Base-by-base conservation (phyloP, 139 green algal genomes). In the Volvox africanus region DNA sequence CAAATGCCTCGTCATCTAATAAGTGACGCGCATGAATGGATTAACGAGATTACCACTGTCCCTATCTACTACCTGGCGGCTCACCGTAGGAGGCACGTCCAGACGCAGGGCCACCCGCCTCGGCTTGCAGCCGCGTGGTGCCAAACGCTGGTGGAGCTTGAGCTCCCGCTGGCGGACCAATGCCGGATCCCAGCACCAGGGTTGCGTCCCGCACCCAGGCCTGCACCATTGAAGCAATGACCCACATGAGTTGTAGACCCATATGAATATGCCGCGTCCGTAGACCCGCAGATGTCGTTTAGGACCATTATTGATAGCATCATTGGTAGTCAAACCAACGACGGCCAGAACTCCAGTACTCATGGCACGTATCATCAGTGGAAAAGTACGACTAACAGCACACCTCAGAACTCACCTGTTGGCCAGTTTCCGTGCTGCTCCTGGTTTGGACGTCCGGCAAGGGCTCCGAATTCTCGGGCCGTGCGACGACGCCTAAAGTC, bases 121-220 rank as follows among this genome's bases (percentile, higher is more conserved):
- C 65, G 65, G 65, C 65, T 73, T 73, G 65, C 65, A 55, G 5
- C 44, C 24, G 65, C 65, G 24, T 73, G 65, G 5, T 73, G 5
- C 21, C 65, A 9, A 5, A 24, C 21, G 65, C 71, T 36, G 71
- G 71, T 13, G 71, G 21, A 35, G 71, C 28, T 35, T 20, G 71
- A n/a, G 26, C 21, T 20, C 33, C 30, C 32, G 17, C 75, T 18
- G 75, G 83, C 36, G 83, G 83, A 21, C 83, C 83, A 28, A 81
- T 89, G 67, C 83, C 83, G 0, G 67, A 81, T 19, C 71, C 86
- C 1, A 90, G 86, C 44, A 50, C 68, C 26, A 89, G 28, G 5
- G 21, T 82, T 24, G 28, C 19, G 37, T 89, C 67, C 68, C 21
- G 37, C 36, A 83, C 50, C 50, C 44, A 73, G 26, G 82, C 86